Conservation (phyloP, 305 asterid genomes). For the Fraxinus latifolia region DNA sequence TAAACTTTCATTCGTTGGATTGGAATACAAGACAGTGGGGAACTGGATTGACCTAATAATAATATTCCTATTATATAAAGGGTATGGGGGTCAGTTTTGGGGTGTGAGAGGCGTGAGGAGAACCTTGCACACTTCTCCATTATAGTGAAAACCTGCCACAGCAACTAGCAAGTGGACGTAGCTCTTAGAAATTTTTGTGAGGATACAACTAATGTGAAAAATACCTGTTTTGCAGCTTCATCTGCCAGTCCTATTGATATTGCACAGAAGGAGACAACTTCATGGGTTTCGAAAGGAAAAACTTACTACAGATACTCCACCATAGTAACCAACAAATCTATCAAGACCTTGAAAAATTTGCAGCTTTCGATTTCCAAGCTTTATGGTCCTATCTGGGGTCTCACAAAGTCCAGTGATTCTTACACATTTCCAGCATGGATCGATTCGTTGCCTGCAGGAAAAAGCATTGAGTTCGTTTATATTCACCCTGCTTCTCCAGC, state of each 20-base stretch:
- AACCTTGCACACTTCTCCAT: not conserved
- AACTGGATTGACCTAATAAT: not conserved
- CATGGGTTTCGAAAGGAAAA: slow-evolving; percentile 65
- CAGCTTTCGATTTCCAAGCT: slow-evolving; percentile 67
- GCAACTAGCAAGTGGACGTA: not conserved
- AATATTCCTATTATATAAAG: not conserved
- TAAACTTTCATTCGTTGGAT: not conserved
- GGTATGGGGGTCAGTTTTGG: not conserved
- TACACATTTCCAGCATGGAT: slow-evolving; percentile 81
- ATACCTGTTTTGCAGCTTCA: slow-evolving; percentile 40
- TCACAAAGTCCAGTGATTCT: slow-evolving; percentile 62
- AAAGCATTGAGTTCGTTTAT: slow-evolving; percentile 85
- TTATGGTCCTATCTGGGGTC: slow-evolving; percentile 96
- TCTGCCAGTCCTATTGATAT: slow-evolving; percentile 41
- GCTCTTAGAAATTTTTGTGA: not conserved
- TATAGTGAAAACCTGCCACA: not conserved
- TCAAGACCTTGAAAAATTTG: slow-evolving; percentile 63
- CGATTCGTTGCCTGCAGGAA: slow-evolving; percentile 67
- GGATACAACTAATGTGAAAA: not conserved
- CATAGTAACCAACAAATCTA: slow-evolving; percentile 65
- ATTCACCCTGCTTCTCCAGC: slow-evolving; percentile 86
- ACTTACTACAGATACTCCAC: slow-evolving; percentile 80
- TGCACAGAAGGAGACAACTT: slow-evolving; percentile 55
- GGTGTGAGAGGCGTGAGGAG: not conserved
- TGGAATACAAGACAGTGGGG: not conserved